These are phyloP conservation scores for Euphorbia tirucalli DNA, from an alignment of 345 rosid species.

Conservation along the genomic window DNA sequence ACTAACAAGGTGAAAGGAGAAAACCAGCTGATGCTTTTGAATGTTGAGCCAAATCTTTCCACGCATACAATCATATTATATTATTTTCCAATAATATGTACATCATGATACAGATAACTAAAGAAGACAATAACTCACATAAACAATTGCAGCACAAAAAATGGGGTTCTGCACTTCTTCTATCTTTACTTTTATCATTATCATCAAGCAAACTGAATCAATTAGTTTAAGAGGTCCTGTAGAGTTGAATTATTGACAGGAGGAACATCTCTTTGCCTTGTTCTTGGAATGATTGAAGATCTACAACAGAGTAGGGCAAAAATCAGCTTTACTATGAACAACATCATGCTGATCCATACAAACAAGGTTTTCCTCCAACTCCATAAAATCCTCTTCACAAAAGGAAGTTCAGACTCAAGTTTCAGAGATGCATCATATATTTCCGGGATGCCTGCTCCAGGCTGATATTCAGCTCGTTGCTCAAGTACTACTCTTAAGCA, in stretches of 20 bases:
- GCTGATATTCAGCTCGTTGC: conserved; percentile 63
- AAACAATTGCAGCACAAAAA: neutral
- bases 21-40: neutral
- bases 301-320: conserved; percentile 51
- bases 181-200: conserved; percentile 17
- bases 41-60: neutral
- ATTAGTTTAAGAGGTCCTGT: conserved; percentile 13
- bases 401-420: conserved; percentile 56
- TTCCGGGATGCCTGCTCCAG: conserved; percentile 80
- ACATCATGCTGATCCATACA: conserved; percentile 50
- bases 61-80: neutral
- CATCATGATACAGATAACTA: neutral
- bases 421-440: conserved; percentile 59
- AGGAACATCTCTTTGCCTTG: conserved; percentile 32
- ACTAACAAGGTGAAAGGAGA: too few species aligned
- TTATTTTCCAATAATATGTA: neutral
- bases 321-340: conserved; percentile 45
- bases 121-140: neutral
- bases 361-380: conserved; percentile 68
- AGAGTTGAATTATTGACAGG: conserved; percentile 21
- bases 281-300: conserved; percentile 53
- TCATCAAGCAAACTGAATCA: conserved; percentile 11
- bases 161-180: neutral
- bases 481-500: conserved; percentile 55
- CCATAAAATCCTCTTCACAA: conserved; percentile 65